phyloP scores from a whole-genome alignment of 139 green algal species.

The Nannochloris sp. region DNA sequence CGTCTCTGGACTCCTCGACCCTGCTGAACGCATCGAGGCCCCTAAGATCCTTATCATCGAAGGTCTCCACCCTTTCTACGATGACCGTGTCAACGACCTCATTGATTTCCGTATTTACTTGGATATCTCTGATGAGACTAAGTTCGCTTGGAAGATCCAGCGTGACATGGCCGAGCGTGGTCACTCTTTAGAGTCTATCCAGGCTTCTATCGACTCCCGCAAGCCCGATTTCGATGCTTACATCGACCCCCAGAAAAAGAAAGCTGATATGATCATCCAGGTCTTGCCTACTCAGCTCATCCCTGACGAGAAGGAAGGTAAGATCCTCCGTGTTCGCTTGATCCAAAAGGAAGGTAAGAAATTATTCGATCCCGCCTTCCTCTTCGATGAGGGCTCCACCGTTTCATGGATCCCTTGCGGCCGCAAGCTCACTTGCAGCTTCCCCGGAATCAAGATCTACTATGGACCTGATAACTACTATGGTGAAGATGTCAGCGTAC shows the following conservation, averaged over 20 bases:
- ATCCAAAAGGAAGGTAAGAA: constrained; percentile 98
- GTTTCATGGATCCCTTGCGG: constrained; percentile 99
- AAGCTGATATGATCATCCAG: constrained; percentile 96
- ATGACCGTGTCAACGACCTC: constrained; percentile 93
- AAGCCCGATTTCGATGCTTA: constrained; percentile 99
- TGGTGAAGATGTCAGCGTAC: constrained; percentile 74
- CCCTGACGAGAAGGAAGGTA: constrained; percentile 95
- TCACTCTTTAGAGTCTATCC: constrained; percentile 97
- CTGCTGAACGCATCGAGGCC: constrained; percentile 81
- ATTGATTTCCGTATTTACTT: constrained; percentile 99
- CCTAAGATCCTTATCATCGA: constrained; percentile 96
- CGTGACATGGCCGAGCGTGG: constrained; percentile 98
- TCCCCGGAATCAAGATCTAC: constrained; percentile 90
- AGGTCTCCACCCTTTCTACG: constrained; percentile 98
- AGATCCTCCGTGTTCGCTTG: constrained; percentile 97
- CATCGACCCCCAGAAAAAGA: constrained; percentile 99
- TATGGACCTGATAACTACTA: constrained; percentile 95
- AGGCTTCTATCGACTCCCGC: constrained; percentile 92
- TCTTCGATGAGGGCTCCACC: constrained; percentile 99
- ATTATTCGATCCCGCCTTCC: constrained; percentile 84
- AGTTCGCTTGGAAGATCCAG: constrained; percentile 99
- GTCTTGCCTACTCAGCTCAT: constrained; percentile 99
- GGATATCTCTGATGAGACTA: constrained; percentile 98
- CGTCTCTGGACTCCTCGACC: constrained; percentile 92
- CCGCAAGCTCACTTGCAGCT: constrained; percentile 99